Percentiles rank a stretch among this genome's conserved stretches.
Evolutionary conservation across 768 basidiomycete species (phyloP).

Genomic region (Mycena epipterygia): DNA sequence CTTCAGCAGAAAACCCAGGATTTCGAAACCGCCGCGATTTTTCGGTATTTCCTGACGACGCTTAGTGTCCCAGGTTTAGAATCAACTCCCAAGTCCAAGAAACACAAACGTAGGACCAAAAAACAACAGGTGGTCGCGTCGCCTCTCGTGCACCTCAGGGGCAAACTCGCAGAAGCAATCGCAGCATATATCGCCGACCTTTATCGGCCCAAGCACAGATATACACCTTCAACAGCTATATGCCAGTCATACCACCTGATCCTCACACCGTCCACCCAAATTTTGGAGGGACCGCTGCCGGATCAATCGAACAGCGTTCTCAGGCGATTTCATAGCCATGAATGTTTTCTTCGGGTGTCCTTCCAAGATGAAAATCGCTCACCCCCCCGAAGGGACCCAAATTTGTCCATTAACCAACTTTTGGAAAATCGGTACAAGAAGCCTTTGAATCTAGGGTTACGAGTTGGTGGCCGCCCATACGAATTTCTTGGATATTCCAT

Average conservation of each 20-base stretch:
- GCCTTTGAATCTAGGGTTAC: conserved; percentile 48
- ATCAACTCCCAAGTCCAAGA: not conserved
- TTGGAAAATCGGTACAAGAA: conserved; percentile 51
- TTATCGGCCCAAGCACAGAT: conserved; percentile 18
- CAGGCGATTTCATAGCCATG: conserved; percentile 49
- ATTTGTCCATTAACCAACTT: conserved; percentile 46
- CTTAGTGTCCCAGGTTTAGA: conserved; percentile 31
- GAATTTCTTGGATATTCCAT: conserved; percentile 67
- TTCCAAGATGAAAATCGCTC: conserved; percentile 63
- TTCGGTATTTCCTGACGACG: conserved; percentile 31
- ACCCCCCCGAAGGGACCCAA: conserved; percentile 50
- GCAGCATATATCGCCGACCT: conserved; percentile 27
- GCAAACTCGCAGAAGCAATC: conserved; percentile 27
- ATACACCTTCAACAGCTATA: conserved; percentile 24
- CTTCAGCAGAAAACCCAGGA: conserved; percentile 34
- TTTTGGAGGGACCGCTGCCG: conserved; percentile 54
- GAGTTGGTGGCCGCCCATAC: conserved; percentile 59
- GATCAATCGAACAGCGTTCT: conserved; percentile 36
- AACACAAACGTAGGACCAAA: conserved; percentile 21
- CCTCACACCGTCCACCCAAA: conserved; percentile 54
- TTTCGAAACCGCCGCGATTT: conserved; percentile 27
- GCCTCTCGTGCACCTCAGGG: conserved; percentile 21
- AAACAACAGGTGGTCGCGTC: conserved; percentile 2
- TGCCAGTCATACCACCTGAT: conserved; percentile 52
- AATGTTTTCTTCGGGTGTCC: conserved; percentile 62